Base-by-base conservation (phyloP, 305 asterid species). In the Fraxinus paxiana region DNA sequence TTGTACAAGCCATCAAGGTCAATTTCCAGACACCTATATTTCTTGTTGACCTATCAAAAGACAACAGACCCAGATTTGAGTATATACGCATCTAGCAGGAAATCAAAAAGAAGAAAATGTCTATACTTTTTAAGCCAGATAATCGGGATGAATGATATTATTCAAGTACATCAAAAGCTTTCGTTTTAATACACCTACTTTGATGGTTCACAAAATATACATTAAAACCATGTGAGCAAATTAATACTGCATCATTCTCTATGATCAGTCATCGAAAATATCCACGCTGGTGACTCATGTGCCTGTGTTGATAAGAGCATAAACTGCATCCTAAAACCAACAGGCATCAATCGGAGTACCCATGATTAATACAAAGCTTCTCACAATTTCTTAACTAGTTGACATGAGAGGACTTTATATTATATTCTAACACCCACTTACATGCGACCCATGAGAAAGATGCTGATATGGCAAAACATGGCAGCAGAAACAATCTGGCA, bases 1-100 rank as follows among this genome's bases (percentile, higher is more conserved):
- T 94, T 96, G 88, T 94, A 96, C 88, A 96, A 56, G 77, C 98
- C 98, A 87, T 96, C 99, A 63, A 96, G 99, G 83, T 96, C 99
- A 87, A 96, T 96, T 85, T 96, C 99, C 88, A 96, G 90, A 81
- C 98, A 88, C 89, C 86, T 92, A 86, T 96, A 96, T 87, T 93
- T 96, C 91, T 93, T 94, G 89, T 96, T 96, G 77, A 96, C 99
- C 99, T 96, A 86, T 26, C 77, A 88, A 85, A 80, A 82, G 35
- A 56, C 83, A 81, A 43, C 43, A 76, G 41, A 67, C 41, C 9
- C 34, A 3, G 17, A 76, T 70, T 41, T 70, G 51, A 75, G 46
- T 48, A 79, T 54, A 24, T 1, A 6, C 30, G 22, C 59, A 77
- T 59, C 9, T 35, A 77, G 78, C 83, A 76, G 28, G 79, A 61